phyloP scores from a whole-genome alignment of 2,329 filamentous ascomycete species.

The Penicillium sp. region DNA sequence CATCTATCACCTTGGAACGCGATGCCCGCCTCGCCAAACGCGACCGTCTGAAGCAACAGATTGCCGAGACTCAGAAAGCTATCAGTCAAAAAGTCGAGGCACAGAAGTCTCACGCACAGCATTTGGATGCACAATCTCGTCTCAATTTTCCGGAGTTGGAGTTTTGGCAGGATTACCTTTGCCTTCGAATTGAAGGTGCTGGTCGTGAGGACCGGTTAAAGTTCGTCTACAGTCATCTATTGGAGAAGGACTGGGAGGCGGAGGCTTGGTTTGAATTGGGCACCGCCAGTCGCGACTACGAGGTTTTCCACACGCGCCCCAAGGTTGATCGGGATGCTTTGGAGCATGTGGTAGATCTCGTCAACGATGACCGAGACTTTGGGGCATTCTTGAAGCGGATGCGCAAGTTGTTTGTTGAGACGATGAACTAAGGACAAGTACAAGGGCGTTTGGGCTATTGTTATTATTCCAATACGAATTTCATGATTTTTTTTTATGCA shows the following conservation, averaged over 20 bases:
- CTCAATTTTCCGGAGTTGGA: constrained; percentile 91
- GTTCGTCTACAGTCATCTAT: constrained; percentile 83
- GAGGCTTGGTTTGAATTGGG: constrained; percentile 94
- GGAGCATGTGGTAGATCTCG: constrained; percentile 52
- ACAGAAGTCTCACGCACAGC: constrained; percentile 55
- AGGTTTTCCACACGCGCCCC: constrained; percentile 75
- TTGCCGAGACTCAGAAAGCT: constrained; percentile 48
- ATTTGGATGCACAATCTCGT: constrained; percentile 77
- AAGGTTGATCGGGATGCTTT: constrained; percentile 55
- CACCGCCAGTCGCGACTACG: constrained; percentile 78
- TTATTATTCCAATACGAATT: constrained; percentile 11
- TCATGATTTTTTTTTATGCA: constrained; percentile 17
- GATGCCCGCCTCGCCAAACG: constrained; percentile 54
- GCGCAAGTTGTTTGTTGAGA: constrained; percentile 58
- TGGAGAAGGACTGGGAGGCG: constrained; percentile 81
- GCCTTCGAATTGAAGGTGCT: constrained; percentile 83
- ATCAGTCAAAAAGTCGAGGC: constrained; percentile 46
- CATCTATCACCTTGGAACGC: constrained; percentile 54
- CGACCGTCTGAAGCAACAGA: constrained; percentile 55
- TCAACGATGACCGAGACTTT: constrained; percentile 61
- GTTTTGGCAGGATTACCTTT: constrained; percentile 92
- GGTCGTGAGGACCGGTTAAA: constrained; percentile 80
- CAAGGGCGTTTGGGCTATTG: background rate
- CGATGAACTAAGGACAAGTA: constrained; percentile 43
- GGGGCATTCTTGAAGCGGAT: constrained; percentile 61